phyloP scores from a whole-genome alignment of 306 rosid genomes.

The Glycine soja region DNA sequence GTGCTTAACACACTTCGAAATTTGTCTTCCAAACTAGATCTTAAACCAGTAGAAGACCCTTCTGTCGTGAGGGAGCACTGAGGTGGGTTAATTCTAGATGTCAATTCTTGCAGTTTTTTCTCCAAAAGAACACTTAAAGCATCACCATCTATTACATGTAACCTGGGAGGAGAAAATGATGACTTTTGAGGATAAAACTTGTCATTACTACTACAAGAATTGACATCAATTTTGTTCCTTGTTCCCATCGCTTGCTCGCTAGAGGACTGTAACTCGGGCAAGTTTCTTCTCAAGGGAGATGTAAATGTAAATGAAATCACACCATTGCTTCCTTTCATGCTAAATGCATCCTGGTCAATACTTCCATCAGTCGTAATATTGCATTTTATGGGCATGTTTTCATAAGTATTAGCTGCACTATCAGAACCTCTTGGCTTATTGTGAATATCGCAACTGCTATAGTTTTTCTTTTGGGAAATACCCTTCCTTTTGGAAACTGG shows the following conservation, averaged over 20 bases:
- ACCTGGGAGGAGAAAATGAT: slow-evolving; percentile 57
- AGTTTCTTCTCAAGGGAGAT: slow-evolving; percentile 73
- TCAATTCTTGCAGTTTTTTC: slow-evolving; percentile 82
- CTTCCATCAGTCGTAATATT: slow-evolving; percentile 59
- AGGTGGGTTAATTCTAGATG: slow-evolving; percentile 65
- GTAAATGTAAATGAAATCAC: slow-evolving; percentile 90
- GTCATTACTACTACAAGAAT: slow-evolving; percentile 53
- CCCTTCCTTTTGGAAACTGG: slow-evolving; percentile 50
- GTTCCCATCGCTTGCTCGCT: slow-evolving; percentile 50
- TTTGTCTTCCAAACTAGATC: slow-evolving; percentile 49
- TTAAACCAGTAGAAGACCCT: slow-evolving; percentile 51
- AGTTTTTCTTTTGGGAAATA: slow-evolving; percentile 51
- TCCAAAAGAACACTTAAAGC: slow-evolving; percentile 81
- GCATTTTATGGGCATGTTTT: slow-evolving; percentile 66
- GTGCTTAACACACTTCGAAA: slow-evolving; percentile 36
- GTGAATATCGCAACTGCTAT: slow-evolving; percentile 48
- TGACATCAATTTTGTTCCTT: slow-evolving; percentile 49
- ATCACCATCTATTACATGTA: slow-evolving; percentile 64
- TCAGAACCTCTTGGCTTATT: slow-evolving; percentile 49
- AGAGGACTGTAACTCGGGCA: slow-evolving; percentile 51
- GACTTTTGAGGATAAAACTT: slow-evolving; percentile 49
- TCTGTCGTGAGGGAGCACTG: slow-evolving; percentile 47
- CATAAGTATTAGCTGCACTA: slow-evolving; percentile 42
- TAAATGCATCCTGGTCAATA: slow-evolving; percentile 53
- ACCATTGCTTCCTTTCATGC: slow-evolving; percentile 65